Evolutionary conservation across 202 grass and related monocot species (phyloP).

Genomic region (Setaria italica): DNA sequence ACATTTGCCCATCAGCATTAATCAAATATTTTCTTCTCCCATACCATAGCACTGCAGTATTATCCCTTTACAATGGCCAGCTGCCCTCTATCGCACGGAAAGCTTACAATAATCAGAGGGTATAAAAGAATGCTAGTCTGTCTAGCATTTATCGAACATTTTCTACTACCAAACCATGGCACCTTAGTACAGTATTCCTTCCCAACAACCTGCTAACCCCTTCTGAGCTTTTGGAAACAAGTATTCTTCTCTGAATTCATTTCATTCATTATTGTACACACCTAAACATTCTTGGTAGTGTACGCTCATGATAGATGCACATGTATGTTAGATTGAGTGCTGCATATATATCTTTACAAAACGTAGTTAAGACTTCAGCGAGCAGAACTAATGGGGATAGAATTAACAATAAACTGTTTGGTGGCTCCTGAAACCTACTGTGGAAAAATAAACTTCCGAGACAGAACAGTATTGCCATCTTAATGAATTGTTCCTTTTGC

Average conservation of each 20-base stretch:
- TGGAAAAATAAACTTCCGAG: background rate
- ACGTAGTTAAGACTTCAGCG: background rate
- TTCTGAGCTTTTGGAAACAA: background rate
- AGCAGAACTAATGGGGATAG: background rate
- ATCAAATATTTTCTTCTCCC: background rate
- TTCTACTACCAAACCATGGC: background rate
- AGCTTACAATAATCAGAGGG: background rate
- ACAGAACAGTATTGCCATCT: constrained; percentile 32
- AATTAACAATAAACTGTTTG: background rate
- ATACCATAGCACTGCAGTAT: background rate
- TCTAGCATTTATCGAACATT: background rate
- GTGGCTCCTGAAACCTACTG: background rate
- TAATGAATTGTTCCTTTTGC: constrained; percentile 36
- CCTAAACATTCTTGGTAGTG: background rate
- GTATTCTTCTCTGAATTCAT: background rate
- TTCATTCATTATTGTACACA: background rate
- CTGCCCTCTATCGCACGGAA: background rate
- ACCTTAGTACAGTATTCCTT: background rate
- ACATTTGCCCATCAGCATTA: background rate
- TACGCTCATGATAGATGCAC: background rate
- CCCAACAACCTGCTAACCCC: background rate
- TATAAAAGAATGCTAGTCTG: background rate
- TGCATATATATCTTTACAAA: background rate
- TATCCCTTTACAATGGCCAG: background rate
- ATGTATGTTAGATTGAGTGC: background rate